Base-by-base conservation (phyloP, 352 stramenopile species). In the Phytophthora sojae region DNA sequence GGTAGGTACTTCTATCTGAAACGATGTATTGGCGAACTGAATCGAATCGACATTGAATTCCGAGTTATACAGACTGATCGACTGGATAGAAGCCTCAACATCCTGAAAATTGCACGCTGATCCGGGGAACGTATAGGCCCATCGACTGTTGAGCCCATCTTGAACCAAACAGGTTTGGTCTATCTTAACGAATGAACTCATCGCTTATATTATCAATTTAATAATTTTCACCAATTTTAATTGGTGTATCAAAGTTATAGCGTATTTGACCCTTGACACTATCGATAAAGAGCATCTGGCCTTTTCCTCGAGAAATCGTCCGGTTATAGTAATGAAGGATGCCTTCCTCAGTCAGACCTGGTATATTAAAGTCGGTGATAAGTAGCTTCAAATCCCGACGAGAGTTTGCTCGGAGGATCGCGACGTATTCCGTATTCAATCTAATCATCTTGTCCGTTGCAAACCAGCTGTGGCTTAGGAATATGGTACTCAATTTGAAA, bases 1-100 rank as follows among this genome's bases (percentile, higher is more conserved):
- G 1, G 63, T 70, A 5, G 63, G 63, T 3, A 70, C 21, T 60
- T 67, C 60, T 14, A 67, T 21, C 14, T 67, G 52, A 14, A 67
- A 67, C 6, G 21, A 29, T 2, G n/a, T 67, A 42, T 61, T 67
- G 2, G 4, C 6, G 26, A 67, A 67, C 17, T 23, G 17, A 0
- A 47, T n/a, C 15, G 35, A 45, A 47, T 67, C 60, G 9, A 60
- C 59, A 26, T 61, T 67, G 14, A 52, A 67, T 14, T 67, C 60
- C 9, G 6, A 39, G 39, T 60, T 59, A 39, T 66, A 57, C 4
- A 60, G 9, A 0, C 7, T 39, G 4, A 39, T 39, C 32, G 32
- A 39, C 11, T 39, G 32, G 7, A 39, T 39, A 7, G 32, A 39
- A 14, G 35, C 35, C 9, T 42, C 35, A 4, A 42, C 9, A 14